phyloP scores from a whole-genome alignment of 2,329 filamentous ascomycete species.

The Xylariales sp. region DNA sequence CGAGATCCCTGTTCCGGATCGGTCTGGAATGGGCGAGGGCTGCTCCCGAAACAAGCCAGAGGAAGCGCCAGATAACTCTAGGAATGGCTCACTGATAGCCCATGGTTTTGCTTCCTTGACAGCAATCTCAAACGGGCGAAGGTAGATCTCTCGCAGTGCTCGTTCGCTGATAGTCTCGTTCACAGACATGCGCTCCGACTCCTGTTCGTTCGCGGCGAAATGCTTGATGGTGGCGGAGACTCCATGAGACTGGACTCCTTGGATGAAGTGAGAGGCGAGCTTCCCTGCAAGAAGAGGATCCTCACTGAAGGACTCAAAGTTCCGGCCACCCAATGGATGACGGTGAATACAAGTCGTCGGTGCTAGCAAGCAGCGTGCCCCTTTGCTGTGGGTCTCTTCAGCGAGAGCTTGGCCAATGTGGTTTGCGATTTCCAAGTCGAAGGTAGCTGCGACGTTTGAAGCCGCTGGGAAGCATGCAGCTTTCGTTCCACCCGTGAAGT shows the following conservation, averaged over 20 bases:
- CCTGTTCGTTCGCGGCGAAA: constrained; percentile 27
- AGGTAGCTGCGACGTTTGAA: constrained; percentile 52
- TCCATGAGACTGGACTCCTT: constrained; percentile 37
- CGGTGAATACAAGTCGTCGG: constrained; percentile 52
- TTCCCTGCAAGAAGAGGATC: constrained; percentile 42
- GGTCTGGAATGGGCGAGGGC: too few species aligned
- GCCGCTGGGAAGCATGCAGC: constrained; percentile 29
- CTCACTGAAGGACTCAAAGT: constrained; percentile 44
- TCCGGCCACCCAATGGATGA: constrained; percentile 41
- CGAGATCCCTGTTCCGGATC: too few species aligned
- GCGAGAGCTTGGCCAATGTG: constrained; percentile 54
- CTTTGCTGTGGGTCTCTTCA: constrained; percentile 52
- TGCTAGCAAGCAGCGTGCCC: constrained; percentile 65
- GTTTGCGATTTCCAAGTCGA: constrained; percentile 53
- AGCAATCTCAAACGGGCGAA: constrained; percentile 40
- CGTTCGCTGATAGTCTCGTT: constrained; percentile 9
- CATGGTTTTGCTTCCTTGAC: constrained; percentile 36
- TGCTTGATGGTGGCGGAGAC: constrained; percentile 42
- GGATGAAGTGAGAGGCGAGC: constrained; percentile 37
- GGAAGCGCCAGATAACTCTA: too few species aligned
- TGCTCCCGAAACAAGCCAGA: too few species aligned
- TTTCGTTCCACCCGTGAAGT: constrained; percentile 22
- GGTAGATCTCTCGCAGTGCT: constrained; percentile 24
- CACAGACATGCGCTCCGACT: constrained; percentile 11
- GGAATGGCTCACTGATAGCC: too few species aligned